Evolutionary conservation across 2,329 filamentous ascomycete genomes (phyloP), one percentile per base, ranked within the genome.

Genomic region (Mycosphaerella arachidis): DNA sequence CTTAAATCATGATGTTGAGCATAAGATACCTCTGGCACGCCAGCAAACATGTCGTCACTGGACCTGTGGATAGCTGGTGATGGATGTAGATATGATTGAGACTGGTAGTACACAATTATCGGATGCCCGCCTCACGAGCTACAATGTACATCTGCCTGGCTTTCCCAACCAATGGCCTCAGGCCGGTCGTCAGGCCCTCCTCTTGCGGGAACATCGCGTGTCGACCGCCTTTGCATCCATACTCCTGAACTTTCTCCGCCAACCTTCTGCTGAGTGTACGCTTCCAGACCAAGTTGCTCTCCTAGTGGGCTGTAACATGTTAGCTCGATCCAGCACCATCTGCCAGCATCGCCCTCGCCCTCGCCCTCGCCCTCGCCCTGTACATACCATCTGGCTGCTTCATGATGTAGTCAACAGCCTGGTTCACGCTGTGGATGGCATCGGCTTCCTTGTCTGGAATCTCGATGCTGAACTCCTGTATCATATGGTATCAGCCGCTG

Each of bases 401-500:
- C 74, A 92, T 78, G 80, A 97, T 96, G 83, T 97, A 97, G 76
- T 92, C 87, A 68, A 96, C 91, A 70, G 92, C 92, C 84, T 96
- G 90, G 79, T 94, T 90, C 71, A 97, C 92, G 73, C 91, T 96
- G 85, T 94, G 91, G 78, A 97, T 96, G 67, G 84, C 83, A 78
- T 97, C 92, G 68, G 92, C 92, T 75, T 96, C 91, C 86, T 96
- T 96, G 81, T 97, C 92, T 70, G 92, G 92, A 73, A 97, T 97
- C 85, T 97, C 92, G 77, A 97, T 94, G 88, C 91, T 88, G 79
- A 89, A 89, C 74, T 89, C 86, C 86, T 87, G 70, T 71, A 45
- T 6, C 29, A 7, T 29, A 33, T 30, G 10, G n/a, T 63, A 64
- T 73, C 56, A 73, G 67, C 54, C 43, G 27, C 46, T 58, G 51